Percentiles rank a stretch among this genome's conserved stretches.
Evolutionary conservation across 768 basidiomycete genomes (phyloP).

Genomic region (Lactarius vividus): DNA sequence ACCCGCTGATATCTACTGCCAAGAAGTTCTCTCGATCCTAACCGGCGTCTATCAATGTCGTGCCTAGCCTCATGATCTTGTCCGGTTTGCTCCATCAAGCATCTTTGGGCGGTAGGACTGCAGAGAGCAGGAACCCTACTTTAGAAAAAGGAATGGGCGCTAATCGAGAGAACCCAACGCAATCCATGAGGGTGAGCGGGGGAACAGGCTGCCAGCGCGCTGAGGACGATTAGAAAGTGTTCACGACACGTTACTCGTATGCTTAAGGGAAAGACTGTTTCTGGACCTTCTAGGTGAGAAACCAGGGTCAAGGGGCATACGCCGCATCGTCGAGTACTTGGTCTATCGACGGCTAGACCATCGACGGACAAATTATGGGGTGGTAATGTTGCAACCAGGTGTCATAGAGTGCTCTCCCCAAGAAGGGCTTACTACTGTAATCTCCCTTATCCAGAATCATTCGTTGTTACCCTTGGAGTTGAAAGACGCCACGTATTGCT

Average conservation of each 20-base stretch:
- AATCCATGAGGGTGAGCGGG: neutral
- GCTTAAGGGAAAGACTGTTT: neutral
- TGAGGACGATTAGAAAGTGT: neutral
- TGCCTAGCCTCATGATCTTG: neutral
- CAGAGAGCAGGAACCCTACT: neutral
- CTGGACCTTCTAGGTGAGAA: neutral
- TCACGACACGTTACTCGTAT: neutral
- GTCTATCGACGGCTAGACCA: neutral
- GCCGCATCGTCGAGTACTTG: neutral
- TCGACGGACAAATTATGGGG: neutral
- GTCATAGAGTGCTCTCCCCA: neutral
- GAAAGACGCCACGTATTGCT: neutral
- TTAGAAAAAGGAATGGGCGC: neutral
- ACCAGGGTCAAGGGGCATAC: neutral
- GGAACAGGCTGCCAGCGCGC: neutral
- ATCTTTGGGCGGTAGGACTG: neutral
- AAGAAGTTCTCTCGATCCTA: neutral
- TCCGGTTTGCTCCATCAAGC: neutral
- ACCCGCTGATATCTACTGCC: neutral
- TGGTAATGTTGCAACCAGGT: neutral
- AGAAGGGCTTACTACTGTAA: neutral
- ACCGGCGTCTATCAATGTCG: neutral
- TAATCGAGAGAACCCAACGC: neutral
- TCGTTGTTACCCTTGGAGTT: neutral
- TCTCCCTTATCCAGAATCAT: neutral